phyloP scores from a whole-genome alignment of 108 stramenopile genomes.

The Nitzschia sp. region DNA sequence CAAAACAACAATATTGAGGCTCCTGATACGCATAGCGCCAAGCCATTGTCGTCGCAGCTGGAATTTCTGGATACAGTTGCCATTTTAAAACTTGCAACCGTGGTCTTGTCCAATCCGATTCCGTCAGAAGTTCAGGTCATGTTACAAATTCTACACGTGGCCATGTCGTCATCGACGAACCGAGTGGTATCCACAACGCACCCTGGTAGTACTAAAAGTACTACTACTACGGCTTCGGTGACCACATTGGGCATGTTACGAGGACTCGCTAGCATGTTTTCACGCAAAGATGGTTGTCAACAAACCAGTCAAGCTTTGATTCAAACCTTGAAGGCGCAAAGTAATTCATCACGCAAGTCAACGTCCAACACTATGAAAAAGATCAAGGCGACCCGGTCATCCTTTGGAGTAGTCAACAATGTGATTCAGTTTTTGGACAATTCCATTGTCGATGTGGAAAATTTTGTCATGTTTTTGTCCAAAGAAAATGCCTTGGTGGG shows the following conservation, averaged over 20 bases:
- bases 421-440: slow-evolving; percentile 18
- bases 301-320: slow-evolving; percentile 10
- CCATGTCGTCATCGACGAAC: background rate
- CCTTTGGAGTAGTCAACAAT: slow-evolving; percentile 7
- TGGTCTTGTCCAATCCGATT: slow-evolving; percentile 19
- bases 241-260: slow-evolving; percentile 15
- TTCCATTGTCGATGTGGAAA: slow-evolving; percentile 18
- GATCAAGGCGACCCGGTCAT: slow-evolving; percentile 11
- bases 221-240: background rate
- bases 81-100: slow-evolving; percentile 4
- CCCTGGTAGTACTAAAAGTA: background rate
- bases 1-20: slow-evolving; percentile 14
- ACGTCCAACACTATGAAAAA: slow-evolving; percentile 2
- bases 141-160: slow-evolving; percentile 13
- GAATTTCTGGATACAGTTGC: slow-evolving; percentile 5
- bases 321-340: background rate
- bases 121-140: background rate
- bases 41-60: slow-evolving; percentile 1
- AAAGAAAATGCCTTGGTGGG: background rate
- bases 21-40: background rate
- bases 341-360: background rate
- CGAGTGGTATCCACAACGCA: background rate
- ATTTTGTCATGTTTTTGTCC: slow-evolving; percentile 12
- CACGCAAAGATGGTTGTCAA: slow-evolving; percentile 6
- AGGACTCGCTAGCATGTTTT: slow-evolving; percentile 22